Conservation (phyloP, 1,139 yeast species). For the Candida albicans region DNA sequence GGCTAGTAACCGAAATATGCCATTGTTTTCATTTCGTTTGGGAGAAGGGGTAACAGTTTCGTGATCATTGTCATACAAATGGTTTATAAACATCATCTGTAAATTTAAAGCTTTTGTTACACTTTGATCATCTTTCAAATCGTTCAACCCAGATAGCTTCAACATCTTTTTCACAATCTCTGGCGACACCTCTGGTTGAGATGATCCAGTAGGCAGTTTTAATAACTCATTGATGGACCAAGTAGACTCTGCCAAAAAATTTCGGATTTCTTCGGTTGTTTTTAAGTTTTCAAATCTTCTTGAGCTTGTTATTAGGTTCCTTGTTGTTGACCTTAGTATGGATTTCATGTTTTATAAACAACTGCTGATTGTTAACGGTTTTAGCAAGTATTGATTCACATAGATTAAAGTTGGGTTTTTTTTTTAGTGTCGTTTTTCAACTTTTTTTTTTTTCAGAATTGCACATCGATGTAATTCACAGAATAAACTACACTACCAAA, state of each 20-base stretch:
- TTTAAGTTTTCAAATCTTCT: not conserved
- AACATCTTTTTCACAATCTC: constrained; percentile 32
- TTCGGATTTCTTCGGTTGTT: constrained; percentile 8
- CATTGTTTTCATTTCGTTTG: constrained; percentile 19
- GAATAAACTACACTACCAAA: no score
- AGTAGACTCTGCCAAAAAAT: constrained; percentile 21
- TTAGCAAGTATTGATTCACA: no score
- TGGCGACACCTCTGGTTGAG: constrained; percentile 16
- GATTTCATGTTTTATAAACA: no score
- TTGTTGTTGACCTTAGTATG: not conserved
- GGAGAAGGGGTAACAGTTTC: constrained; percentile 17
- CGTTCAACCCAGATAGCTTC: constrained; percentile 45
- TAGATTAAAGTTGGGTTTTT: no score
- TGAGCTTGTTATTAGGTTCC: not conserved
- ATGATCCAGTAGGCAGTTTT: not conserved
- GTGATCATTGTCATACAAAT: constrained; percentile 31
- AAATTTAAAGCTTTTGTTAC: constrained; percentile 34
- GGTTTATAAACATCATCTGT: constrained; percentile 49
- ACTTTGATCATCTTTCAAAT: constrained; percentile 17
- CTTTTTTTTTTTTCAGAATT: no score
- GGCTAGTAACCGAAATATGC: constrained; percentile 35
- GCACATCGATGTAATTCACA: no score
- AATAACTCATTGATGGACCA: constrained; percentile 31
- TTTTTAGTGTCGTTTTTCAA: no score
- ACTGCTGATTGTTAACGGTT: no score